Conservation (phyloP, 371 early-diverging fungal genomes). For the Furculomyces boomerangus region DNA sequence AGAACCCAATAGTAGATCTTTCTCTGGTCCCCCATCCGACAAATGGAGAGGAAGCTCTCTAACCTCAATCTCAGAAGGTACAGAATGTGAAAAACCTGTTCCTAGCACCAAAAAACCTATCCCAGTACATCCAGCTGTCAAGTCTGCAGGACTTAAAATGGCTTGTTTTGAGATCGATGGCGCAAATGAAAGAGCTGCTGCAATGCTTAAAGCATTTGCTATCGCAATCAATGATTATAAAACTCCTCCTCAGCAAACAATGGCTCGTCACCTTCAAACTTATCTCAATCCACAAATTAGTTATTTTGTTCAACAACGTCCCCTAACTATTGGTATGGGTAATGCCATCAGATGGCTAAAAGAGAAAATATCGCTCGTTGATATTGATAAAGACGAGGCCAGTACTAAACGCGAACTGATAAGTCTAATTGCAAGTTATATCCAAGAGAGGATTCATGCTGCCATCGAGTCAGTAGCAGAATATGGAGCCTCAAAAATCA, state of each 20-base stretch:
- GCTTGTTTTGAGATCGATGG: conserved; percentile 70
- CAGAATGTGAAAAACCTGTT: background rate
- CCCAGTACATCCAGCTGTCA: conserved; percentile 69
- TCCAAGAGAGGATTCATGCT: conserved; percentile 72
- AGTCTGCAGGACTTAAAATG: conserved; percentile 70
- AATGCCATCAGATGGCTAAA: conserved; percentile 86
- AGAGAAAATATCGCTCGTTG: conserved; percentile 54
- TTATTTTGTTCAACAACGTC: conserved; percentile 60
- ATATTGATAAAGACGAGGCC: conserved; percentile 59
- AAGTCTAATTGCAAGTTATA: conserved; percentile 67
- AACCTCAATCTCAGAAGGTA: background rate
- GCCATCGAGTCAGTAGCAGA: conserved; percentile 66
- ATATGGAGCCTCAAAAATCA: conserved; percentile 68
- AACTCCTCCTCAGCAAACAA: conserved; percentile 64
- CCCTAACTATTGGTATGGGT: conserved; percentile 88
- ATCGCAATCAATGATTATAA: conserved; percentile 81
- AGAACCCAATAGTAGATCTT: conserved; percentile 25
- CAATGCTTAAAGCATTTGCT: conserved; percentile 14
- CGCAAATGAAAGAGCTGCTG: conserved; percentile 41
- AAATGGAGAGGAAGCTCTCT: background rate
- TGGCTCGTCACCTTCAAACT: conserved; percentile 65
- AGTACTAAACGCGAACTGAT: conserved; percentile 50
- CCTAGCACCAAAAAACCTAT: background rate
- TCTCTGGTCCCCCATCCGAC: background rate
- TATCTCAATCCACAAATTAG: conserved; percentile 77